Conservation (phyloP, 768 basidiomycete genomes). For the Terana coerulea region DNA sequence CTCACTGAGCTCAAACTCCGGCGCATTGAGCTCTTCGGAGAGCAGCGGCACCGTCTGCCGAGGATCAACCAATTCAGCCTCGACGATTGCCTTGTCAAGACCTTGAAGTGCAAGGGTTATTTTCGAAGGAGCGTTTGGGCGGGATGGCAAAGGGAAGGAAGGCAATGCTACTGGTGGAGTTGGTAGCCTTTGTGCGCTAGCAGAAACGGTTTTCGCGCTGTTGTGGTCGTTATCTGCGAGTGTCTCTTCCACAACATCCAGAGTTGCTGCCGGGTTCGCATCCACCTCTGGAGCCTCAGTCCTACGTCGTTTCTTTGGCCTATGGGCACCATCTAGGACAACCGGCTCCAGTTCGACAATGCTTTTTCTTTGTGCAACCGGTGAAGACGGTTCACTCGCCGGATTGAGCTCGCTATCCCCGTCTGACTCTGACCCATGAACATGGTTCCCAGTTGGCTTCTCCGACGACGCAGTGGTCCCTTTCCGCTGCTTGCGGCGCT, state of each 20-base stretch:
- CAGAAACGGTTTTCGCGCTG: background rate
- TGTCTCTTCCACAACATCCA: background rate
- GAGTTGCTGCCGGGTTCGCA: background rate
- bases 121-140: constrained; percentile 68
- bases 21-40: constrained; percentile 34
- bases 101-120: constrained; percentile 73
- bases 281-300: constrained; percentile 22
- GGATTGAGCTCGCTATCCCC: no score
- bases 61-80: constrained; percentile 68
- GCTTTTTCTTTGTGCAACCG: no score
- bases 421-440: no score
- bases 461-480: constrained; percentile 22
- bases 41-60: constrained; percentile 39
- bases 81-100: constrained; percentile 66
- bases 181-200: constrained; percentile 14
- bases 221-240: background rate
- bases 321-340: constrained; percentile 16
- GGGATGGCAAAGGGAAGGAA: constrained; percentile 63
- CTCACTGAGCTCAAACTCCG: constrained; percentile 49
- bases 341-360: no score
- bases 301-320: constrained; percentile 45
- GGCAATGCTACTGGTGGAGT: constrained; percentile 45
- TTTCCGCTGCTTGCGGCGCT: constrained; percentile 53
- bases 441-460: background rate
- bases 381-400: no score